Base-by-base conservation (phyloP, 257 asterid genomes). In the Lycium ferocissimum region DNA sequence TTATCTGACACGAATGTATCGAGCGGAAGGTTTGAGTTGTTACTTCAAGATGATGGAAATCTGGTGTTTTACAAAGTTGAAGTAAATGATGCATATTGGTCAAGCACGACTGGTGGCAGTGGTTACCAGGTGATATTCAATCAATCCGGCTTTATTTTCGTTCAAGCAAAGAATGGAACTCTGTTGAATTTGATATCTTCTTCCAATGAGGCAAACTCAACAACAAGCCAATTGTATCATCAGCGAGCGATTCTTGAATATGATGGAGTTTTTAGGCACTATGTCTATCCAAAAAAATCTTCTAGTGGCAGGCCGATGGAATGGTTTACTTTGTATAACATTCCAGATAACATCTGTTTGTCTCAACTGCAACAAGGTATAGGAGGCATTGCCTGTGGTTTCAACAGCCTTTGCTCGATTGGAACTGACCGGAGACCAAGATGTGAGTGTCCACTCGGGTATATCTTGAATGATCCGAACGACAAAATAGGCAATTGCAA, bases 401-500 rank as follows among this genome's bases (percentile, higher is more conserved):
- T 40, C 45, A 40, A 40, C 45, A 40, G 45, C 45, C 7, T 40
- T 40, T 40, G 45, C 45, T 4, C 7, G 45, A 40, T 4, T 4
- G 45, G 45, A 40, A 40, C 45, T 40, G 45, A 40, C 45, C 45
- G 5, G 45, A 40, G 56, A n/a, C n/a, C n/a, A n/a, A n/a, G n/a
- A 6, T 9, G 13, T 51, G 14, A 12, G 9, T 53, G 57, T 9
- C 57, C 12, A 53, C 12, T 11, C 13, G 13, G 57, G 57, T 94
- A 80, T 69, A 11, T 78, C 0, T 45, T 89, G 40, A 82, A 82
- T 17, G 96, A 91, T 84, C 92, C 93, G 2, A 82, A 20, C 56
- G 57, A 94, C 40, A 10, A 43, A 14, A 63, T 85, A 1, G 91
- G 93, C 12, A 87, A 84, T 43, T 94, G 97, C 85, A 54, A 18